phyloP scores from a whole-genome alignment of 495 filamentous ascomycete genomes.

The Lophium mytilinum region DNA sequence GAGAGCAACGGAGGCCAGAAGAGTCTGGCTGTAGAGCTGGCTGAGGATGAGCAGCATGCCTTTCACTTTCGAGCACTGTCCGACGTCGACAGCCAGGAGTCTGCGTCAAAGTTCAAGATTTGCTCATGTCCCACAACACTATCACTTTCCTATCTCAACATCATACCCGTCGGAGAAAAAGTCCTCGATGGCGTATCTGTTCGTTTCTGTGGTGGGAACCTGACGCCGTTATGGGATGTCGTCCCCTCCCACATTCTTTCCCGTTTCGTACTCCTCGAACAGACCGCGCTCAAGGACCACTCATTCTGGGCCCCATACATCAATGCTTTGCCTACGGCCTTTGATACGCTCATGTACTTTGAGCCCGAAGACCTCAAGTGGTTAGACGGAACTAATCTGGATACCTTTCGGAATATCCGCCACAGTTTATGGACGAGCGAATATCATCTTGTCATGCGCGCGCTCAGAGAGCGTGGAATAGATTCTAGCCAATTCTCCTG shows the following conservation, averaged over 20 bases:
- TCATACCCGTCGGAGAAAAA: constrained; percentile 25
- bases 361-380: constrained; percentile 48
- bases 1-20: constrained; percentile 36
- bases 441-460: constrained; percentile 31
- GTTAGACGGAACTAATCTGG: constrained; percentile 54
- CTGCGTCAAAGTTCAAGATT: constrained; percentile 22
- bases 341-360: constrained; percentile 54
- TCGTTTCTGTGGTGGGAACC: background rate
- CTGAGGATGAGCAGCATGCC: constrained; percentile 37
- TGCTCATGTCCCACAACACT: constrained; percentile 40
- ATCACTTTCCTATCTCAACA: constrained; percentile 48
- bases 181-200: too few species aligned
- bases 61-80: constrained; percentile 41
- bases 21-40: constrained; percentile 37
- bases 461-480: constrained; percentile 33
- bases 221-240: constrained; percentile 26
- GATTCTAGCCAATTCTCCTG: constrained; percentile 10
- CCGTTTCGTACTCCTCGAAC: constrained; percentile 51
- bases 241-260: constrained; percentile 14
- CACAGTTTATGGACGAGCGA: constrained; percentile 42
- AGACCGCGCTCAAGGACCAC: constrained; percentile 41
- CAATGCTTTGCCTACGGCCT: constrained; percentile 45
- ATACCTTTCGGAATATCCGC: constrained; percentile 39
- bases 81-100: constrained; percentile 3
- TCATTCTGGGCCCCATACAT: constrained; percentile 60